A percentile compares a stretch with the other conserved stretches of the same genome.
Conservation (phyloP, 179 eudicot species). For the Camellia oleifera region DNA sequence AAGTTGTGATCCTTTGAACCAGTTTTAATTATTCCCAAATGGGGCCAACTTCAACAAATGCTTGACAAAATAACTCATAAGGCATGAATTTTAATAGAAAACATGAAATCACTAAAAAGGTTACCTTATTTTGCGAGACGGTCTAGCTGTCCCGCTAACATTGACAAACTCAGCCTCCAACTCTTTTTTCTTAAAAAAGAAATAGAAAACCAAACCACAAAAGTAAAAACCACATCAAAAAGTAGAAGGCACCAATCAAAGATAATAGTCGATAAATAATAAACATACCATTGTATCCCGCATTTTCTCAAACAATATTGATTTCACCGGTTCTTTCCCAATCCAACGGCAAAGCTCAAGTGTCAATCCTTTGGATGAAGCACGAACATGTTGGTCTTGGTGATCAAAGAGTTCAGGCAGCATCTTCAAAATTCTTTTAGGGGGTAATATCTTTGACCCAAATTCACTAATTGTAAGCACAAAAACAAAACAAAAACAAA, state of each 20-base stretch:
- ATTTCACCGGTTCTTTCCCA: slow-evolving; percentile 90
- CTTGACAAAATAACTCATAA: background rate
- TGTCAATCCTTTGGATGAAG: slow-evolving; percentile 92
- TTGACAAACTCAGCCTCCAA: slow-evolving; percentile 91
- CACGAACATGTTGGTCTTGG: slow-evolving; percentile 98
- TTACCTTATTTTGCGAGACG: slow-evolving; percentile 92
- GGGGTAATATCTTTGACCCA: slow-evolving; percentile 89
- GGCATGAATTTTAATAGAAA: background rate
- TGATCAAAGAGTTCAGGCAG: slow-evolving; percentile 97
- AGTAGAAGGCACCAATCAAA: background rate
- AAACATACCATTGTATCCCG: slow-evolving; percentile 92
- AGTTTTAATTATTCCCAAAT: background rate
- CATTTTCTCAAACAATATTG: slow-evolving; percentile 93
- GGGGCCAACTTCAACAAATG: background rate
- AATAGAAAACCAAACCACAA: background rate
- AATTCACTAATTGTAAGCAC: slow-evolving; percentile 61
- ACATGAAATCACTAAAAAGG: background rate
- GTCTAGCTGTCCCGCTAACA: slow-evolving; percentile 74
- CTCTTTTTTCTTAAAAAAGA: slow-evolving; percentile 74
- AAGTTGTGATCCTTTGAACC: background rate
- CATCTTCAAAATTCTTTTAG: slow-evolving; percentile 94
- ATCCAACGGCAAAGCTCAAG: slow-evolving; percentile 98
- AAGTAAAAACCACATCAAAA: background rate
- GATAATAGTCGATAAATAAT: background rate
- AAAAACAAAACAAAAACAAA: background rate